phyloP scores from a whole-genome alignment of 2,329 filamentous ascomycete genomes.

The Aspergillus versicolor region DNA sequence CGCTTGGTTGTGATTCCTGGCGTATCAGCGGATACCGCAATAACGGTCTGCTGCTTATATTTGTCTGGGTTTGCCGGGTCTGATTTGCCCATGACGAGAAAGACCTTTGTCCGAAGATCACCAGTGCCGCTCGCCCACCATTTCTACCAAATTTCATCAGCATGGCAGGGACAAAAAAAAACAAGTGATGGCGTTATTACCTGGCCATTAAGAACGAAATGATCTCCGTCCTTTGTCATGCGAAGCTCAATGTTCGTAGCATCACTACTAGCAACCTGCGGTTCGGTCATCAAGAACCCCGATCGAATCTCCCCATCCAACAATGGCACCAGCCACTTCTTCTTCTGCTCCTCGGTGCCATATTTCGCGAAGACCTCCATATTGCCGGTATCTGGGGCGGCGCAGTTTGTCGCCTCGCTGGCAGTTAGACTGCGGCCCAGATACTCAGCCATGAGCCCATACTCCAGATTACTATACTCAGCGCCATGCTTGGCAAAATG shows the following conservation, averaged over 20 bases:
- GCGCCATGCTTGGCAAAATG: slow-evolving; percentile 88
- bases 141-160: slow-evolving; percentile 61
- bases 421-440: slow-evolving; percentile 81
- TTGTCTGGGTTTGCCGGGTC: slow-evolving; percentile 71
- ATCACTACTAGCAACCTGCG: slow-evolving; percentile 82
- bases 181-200: neutral
- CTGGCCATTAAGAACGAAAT: slow-evolving; percentile 82
- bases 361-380: slow-evolving; percentile 96
- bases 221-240: slow-evolving; percentile 78
- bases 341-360: slow-evolving; percentile 81
- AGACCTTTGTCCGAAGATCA: slow-evolving; percentile 86
- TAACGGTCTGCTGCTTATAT: slow-evolving; percentile 90
- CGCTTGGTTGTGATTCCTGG: slow-evolving; percentile 86
- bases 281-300: slow-evolving; percentile 93
- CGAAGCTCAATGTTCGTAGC: slow-evolving; percentile 87
- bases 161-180: neutral
- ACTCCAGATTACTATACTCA: slow-evolving; percentile 92
- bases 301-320: slow-evolving; percentile 83
- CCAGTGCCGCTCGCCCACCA: slow-evolving; percentile 98
- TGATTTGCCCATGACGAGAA: slow-evolving; percentile 95
- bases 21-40: slow-evolving; percentile 77
- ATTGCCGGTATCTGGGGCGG: slow-evolving; percentile 89
- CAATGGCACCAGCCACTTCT: slow-evolving; percentile 75
- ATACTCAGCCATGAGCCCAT: slow-evolving; percentile 97
- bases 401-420: slow-evolving; percentile 74